Conservation (phyloP, 78 protist genomes). For the Creolimax fragrantissima region DNA sequence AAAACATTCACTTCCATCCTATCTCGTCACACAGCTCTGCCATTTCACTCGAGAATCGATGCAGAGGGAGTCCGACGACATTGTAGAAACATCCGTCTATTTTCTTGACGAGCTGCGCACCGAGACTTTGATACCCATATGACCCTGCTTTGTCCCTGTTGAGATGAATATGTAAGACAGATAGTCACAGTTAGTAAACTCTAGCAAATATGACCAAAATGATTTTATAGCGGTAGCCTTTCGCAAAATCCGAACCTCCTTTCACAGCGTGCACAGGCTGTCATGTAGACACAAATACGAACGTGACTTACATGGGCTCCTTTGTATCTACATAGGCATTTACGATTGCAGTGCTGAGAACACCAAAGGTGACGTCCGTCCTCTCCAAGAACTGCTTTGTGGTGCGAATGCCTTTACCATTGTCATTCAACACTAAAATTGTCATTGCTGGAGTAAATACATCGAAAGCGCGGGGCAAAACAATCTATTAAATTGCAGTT, state of each 20-base stretch:
- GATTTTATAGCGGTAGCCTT: too few species aligned
- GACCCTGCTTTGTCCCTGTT: constrained; percentile 42
- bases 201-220: not conserved
- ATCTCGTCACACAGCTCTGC: not conserved
- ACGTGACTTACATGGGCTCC: constrained; percentile 33
- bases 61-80: constrained; percentile 38
- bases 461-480: not conserved
- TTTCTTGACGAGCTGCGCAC: constrained; percentile 10
- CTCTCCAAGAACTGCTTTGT: not conserved
- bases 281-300: too few species aligned
- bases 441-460: not conserved
- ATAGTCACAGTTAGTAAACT: not conserved
- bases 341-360: not conserved
- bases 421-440: not conserved
- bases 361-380: constrained; percentile 14
- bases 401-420: not conserved
- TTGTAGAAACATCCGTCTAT: constrained; percentile 39
- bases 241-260: too few species aligned
- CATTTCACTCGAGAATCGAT: constrained; percentile 4
- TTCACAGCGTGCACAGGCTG: too few species aligned
- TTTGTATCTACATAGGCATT: constrained; percentile 22
- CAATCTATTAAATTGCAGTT: too few species aligned
- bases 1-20: not conserved
- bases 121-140: constrained; percentile 50
- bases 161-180: not conserved